Evolutionary conservation across 164 flowering plant species (phyloP), one percentile per base, ranked within the genome.

Genomic region (Vitis riparia): DNA sequence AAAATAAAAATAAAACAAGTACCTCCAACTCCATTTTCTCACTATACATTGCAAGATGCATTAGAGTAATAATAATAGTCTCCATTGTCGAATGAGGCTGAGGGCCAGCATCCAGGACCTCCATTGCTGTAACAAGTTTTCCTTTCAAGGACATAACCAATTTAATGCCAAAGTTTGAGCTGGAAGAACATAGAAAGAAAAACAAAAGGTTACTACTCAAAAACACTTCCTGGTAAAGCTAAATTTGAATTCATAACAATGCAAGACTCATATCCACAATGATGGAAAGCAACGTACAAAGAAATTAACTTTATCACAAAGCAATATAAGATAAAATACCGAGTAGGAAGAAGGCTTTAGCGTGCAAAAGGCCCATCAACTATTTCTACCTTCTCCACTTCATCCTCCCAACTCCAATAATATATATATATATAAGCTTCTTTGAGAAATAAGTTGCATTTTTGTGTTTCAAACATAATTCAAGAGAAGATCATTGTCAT

Each of bases 1-100:
- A 3, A 59, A 47, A 23, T 48, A 3, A 48, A 11, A 14, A 30
- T 3, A 71, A 30, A 30, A 44, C 14, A 55, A 27, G 48, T 85
- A 93, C 98, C 97, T 93, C 83, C 62, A 86, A 57, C 76, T 93
- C 98, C 59, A 87, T 78, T 73, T 77, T 82, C 75, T 93, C 98
- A 75, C 98, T 89, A 61, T 78, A 77, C 67, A 83, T 76, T 16
- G 93, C 98, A 81, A 93, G 78, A 81, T 95, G 94, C 75, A 83
- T 85, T 9, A 95, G 89, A 63, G 97, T 89, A 70, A 91, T 65
- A 49, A 91, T 75, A 69, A 84, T 63, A 32, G 98, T 93, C 81
- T 95, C 99, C 89, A 91, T 66, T n/a, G 14, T 69, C 11, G 81
- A 84, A 64, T 76, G 75, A 73, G 94, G 77, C 77, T 86, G 90